Evolutionary conservation across 352 stramenopile species (phyloP), one percentile per base, ranked within the genome.

Genomic region (Aphanomyces invadans): DNA sequence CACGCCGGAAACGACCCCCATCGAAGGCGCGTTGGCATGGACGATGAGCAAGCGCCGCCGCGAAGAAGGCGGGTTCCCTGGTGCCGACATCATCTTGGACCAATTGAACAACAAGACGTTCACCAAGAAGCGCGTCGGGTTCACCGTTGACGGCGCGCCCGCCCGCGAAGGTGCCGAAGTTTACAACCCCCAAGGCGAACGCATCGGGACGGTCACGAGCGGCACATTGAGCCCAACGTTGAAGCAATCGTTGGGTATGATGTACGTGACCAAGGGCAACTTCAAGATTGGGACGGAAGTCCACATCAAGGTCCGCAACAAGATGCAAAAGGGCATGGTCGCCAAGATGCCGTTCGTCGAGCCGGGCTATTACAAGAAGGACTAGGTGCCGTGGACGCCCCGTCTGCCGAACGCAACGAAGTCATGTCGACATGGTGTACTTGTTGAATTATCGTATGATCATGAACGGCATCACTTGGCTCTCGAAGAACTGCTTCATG

Each of bases 261-360:
- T 96, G 59, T 99, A 99, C 77, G 93, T 99, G 31, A 79, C 92
- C 65, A 98, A 95, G 68, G 80, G 70, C 9, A 52, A 86, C 53
- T 70, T 79, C 59, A 99, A 98, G 79, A 72, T 87, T 53, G 96
- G 93, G 66, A 99, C 96, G 48, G 76, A 96, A 62, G 75, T 99
- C 59, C 82, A 87, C 59, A 71, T 99, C 9, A 97, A 97, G 75
- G 95, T 98, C 46, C 90, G 96, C 70, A 90, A 91, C 72, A 99
- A 99, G 77, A 87, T 96, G 77, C 83, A 97, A 74, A 79, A 83
- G 45, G 88, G 95, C 4, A 80, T 88, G 36, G 85, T 99, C 55
- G 92, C 89, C 69, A 98, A 98, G 81, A 99, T 99, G 96, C 97
- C 97, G 33, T 99, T 99, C 76, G 93, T 99, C 33, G 82, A 93